Evolutionary conservation across 805 yeast species (phyloP).

Genomic region (Metschnikowia cubensis): DNA sequence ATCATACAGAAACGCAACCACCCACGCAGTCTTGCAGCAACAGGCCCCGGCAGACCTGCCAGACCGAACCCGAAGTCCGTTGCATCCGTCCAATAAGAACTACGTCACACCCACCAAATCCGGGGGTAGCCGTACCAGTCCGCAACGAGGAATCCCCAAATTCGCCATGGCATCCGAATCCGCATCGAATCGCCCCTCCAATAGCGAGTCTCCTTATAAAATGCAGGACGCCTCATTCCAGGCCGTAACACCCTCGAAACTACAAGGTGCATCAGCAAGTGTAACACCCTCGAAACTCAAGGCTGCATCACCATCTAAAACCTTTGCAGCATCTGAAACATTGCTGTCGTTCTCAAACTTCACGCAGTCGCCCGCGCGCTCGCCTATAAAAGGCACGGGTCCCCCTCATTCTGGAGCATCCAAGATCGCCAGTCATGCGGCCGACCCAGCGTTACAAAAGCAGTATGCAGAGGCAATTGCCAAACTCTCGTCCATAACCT

Average conservation of each 20-base stretch:
- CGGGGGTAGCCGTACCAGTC: background rate
- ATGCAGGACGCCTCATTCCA: background rate
- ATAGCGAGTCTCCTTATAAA: too few species aligned
- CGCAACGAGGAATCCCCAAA: background rate
- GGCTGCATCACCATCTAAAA: background rate
- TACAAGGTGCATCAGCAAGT: background rate
- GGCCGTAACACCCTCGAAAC: background rate
- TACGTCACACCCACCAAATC: conserved; percentile 1
- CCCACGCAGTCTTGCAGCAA: conserved; percentile 4
- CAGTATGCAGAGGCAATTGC: conserved; percentile 32
- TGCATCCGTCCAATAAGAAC: conserved; percentile 1
- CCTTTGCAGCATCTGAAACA: background rate
- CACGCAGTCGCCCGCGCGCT: conserved; percentile 1
- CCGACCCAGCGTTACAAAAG: conserved; percentile 15
- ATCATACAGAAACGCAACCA: background rate
- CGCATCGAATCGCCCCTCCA: background rate
- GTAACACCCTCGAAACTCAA: background rate
- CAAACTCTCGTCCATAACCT: conserved; percentile 21
- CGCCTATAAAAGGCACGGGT: background rate
- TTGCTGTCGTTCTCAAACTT: background rate
- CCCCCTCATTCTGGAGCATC: background rate
- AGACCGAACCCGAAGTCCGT: background rate
- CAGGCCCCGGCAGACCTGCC: background rate
- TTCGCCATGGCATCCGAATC: background rate
- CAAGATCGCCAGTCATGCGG: background rate